A percentile compares a stretch with the other conserved stretches of the same genome.
Evolutionary conservation across 202 grass and related monocot species (phyloP).

Genomic region (Musa balbisiana): DNA sequence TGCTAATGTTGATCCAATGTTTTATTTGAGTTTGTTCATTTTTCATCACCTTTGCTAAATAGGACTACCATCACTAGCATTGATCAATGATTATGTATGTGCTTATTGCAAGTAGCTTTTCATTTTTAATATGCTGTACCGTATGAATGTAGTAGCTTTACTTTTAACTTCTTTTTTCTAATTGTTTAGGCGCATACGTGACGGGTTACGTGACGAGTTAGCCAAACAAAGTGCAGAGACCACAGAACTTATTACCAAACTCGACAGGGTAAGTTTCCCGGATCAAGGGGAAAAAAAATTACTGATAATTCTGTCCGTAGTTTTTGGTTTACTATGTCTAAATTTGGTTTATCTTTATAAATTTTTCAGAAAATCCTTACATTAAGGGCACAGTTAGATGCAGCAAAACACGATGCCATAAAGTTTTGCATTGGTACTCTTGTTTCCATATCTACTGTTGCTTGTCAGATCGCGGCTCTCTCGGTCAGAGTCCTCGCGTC

Average conservation of each 20-base stretch:
- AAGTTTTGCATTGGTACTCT: conserved; percentile 99
- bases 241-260: conserved; percentile 76
- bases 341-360: background rate
- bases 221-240: conserved; percentile 67
- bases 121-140: background rate
- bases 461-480: too few species aligned
- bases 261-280: conserved; percentile 54
- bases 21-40: background rate
- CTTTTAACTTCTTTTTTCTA: background rate
- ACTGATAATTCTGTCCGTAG: too few species aligned
- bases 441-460: conserved; percentile 75
- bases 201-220: too few species aligned
- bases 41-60: background rate
- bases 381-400: conserved; percentile 72
- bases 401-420: conserved; percentile 94
- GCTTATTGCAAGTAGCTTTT: background rate
- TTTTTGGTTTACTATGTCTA: background rate
- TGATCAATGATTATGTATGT: background rate
- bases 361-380: conserved; percentile 73
- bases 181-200: conserved; percentile 57
- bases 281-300: background rate
- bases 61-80: background rate
- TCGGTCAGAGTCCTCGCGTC: too few species aligned
- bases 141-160: background rate
- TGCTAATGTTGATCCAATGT: background rate